Evolutionary conservation across 2,329 filamentous ascomycete species (phyloP), one percentile per base, ranked within the genome.

Genomic region (Sclerotinia spermophila): DNA sequence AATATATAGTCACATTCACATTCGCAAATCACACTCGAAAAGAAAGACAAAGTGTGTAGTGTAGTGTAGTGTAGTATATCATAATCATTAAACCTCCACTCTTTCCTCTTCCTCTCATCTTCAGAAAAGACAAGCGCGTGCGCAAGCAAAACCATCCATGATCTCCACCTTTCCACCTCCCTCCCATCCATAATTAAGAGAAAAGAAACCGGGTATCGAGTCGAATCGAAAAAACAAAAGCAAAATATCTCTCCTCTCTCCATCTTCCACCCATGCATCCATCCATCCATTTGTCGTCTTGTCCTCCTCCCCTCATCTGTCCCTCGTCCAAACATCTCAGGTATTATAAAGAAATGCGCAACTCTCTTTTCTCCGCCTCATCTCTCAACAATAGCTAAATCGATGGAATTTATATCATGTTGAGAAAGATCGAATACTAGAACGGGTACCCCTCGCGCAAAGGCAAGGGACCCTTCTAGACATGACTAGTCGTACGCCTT

Each of bases 401-500:
- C n/a, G n/a, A n/a, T n/a, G n/a, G n/a, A n/a, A n/a, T n/a, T n/a
- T n/a, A n/a, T n/a, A n/a, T 27, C 48, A 17, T 53, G 48, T 44
- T 27, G 58, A 61, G 58, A 61, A n/a, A 33, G 11, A 13, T 17
- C 15, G 59, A 33, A 30, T 11, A 27, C 13, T 24, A 45, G 44
- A 35, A 45, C 15, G 33, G 30, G 30, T 30, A 35, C 53, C 58
- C 67, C 67, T 53, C 33, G 35, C 44, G 45, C 58, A 24, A 45
- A 38, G 51, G 48, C 38, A 65, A 65, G 62, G 61, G 69, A 27
- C 53, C 69, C 11, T 38, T 27, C 72, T 74, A 78, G 66, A 78
- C 73, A 3, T 13, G 19, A 72, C 76, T 77, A 13, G 70, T 75
- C 24, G 74, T 75, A 33, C 72, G 71, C 33, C 71, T 51, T 33